Evolutionary conservation across 306 rosid genomes (phyloP).

Genomic region (Luffa aegyptiaca): DNA sequence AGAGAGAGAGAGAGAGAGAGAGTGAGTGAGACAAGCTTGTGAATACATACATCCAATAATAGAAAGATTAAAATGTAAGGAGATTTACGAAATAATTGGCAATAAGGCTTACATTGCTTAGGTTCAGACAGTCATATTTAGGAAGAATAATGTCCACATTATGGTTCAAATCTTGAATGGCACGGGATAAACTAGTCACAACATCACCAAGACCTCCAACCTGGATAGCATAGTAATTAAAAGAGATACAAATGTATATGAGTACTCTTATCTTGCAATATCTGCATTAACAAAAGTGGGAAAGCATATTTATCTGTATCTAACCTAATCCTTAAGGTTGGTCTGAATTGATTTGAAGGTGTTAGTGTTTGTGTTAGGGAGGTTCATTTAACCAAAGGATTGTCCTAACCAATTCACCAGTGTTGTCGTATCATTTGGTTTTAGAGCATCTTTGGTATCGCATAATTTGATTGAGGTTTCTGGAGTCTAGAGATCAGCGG

Average conservation of each 20-base stretch:
- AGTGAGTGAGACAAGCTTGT: neutral
- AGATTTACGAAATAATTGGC: conserved; percentile 9
- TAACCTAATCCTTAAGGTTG: neutral
- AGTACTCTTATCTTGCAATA: neutral
- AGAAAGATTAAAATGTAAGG: neutral
- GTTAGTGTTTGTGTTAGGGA: neutral
- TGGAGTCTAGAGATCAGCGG: neutral
- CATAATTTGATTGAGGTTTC: neutral
- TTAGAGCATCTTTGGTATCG: neutral
- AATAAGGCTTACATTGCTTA: conserved; percentile 63
- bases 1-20: neutral
- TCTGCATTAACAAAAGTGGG: neutral
- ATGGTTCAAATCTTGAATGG: conserved; percentile 75
- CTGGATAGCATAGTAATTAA: conserved; percentile 28
- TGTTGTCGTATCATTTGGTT: neutral
- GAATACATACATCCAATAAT: neutral
- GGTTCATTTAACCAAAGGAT: neutral
- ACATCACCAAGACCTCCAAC: conserved; percentile 97
- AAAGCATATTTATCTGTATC: neutral
- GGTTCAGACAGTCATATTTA: conserved; percentile 82
- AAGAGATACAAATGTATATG: neutral
- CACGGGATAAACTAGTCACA: conserved; percentile 78
- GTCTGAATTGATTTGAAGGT: neutral
- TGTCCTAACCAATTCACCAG: neutral
- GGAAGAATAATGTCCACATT: conserved; percentile 71